phyloP scores from a whole-genome alignment of 441 rosid species.

The Gossypium davidsonii region DNA sequence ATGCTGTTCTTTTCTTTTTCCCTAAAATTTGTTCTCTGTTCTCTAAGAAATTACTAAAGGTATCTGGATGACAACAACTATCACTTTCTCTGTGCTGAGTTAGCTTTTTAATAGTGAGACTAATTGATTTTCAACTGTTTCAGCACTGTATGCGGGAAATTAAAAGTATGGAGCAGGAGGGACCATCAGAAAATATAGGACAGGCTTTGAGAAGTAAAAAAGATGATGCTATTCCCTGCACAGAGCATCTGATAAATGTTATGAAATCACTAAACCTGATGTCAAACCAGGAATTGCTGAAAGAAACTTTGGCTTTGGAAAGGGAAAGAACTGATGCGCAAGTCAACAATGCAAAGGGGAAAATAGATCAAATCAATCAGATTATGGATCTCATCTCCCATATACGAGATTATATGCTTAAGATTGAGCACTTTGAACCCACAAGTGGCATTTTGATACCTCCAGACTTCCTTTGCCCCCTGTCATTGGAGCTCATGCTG shows the following conservation, averaged over 20 bases:
- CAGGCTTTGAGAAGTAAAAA: conserved; percentile 42
- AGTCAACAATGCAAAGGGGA: conserved; percentile 29
- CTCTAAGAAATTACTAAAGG: neutral
- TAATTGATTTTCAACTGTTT: conserved; percentile 29
- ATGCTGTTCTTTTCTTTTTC: neutral
- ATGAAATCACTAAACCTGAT: conserved; percentile 52
- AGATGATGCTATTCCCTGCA: conserved; percentile 40
- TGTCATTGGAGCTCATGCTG: conserved; percentile 80
- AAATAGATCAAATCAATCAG: conserved; percentile 36
- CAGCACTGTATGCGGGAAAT: conserved; percentile 64
- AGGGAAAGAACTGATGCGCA: conserved; percentile 54
- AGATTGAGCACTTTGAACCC: conserved; percentile 46
- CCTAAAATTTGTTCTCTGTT: neutral
- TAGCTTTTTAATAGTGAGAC: conserved; percentile 17
- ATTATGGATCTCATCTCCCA: conserved; percentile 50
- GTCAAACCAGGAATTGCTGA: conserved; percentile 60
- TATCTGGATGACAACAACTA: conserved; percentile 5
- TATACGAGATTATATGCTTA: conserved; percentile 65
- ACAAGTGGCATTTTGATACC: conserved; percentile 58
- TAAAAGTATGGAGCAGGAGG: conserved; percentile 42
- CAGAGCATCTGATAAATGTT: conserved; percentile 40
- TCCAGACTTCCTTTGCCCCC: conserved; percentile 72
- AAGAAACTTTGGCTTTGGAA: conserved; percentile 75
- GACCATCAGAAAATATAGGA: conserved; percentile 38
- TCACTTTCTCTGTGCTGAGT: neutral